Evolutionary conservation across 2,329 filamentous ascomycete genomes (phyloP), one percentile per base, ranked within the genome.

Genomic region (Neopestalotiopsis clavispora): DNA sequence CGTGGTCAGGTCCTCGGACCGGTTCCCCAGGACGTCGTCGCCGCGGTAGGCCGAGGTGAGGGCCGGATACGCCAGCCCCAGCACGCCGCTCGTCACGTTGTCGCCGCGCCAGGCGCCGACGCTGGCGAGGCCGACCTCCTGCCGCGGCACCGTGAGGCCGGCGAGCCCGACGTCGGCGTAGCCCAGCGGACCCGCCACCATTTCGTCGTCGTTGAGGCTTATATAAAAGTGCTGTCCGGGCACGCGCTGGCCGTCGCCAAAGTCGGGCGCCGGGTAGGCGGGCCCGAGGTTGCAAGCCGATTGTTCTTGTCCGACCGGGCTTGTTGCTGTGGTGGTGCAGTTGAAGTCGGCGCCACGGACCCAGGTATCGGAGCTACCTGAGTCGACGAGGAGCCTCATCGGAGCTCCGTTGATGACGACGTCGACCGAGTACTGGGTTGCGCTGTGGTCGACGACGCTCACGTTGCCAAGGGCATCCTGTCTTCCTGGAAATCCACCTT

Each of bases 291-390:
- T 28, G 23, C 23, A 28, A 28, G 23, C 23, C 23, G 23, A 28
- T 28, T 28, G 23, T 28, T 28, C 23, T 28, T 28, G 23, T 28
- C 23, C 23, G 23, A 28, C 23, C 23, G 23, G 3, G 23, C 23
- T 28, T 28, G 23, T 28, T 28, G 23, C 3, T 4, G 23, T 28
- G 23, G 82, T 80, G 45, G 80, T 74, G 71, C 85, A 87, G 58
- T 75, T 73, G 70, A 85, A 86, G 38, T 79, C 78, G 1, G 73
- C 74, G 12, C 78, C 77, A 42, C 80, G 80, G 1, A 82, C 80
- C 85, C 85, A 87, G 0, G 85, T 87, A 70, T 88, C 85, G 28
- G 84, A 82, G 73, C 84, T 86, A 30, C 84, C 85, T 0, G 85
- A 86, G 71, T 87, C 85, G 61, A 88, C 78, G 13, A 86, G 73